Evolutionary conservation across 2,329 filamentous ascomycete species (phyloP).

Genomic region (Apiospora marii): DNA sequence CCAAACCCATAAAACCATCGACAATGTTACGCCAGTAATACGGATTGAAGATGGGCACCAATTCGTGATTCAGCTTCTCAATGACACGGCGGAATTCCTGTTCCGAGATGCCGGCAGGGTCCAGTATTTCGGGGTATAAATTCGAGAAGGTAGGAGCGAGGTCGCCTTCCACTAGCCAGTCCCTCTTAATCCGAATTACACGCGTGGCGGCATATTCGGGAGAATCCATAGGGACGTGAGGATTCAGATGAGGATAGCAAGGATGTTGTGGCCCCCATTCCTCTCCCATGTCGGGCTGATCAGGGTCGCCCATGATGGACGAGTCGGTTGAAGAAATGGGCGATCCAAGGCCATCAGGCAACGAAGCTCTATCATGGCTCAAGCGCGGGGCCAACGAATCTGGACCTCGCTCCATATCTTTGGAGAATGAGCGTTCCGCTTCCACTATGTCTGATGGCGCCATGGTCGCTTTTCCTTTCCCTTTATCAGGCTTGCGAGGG

Average conservation of each 20-base stretch:
- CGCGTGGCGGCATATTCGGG: constrained; percentile 79
- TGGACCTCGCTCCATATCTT: constrained; percentile 63
- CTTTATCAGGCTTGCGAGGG: constrained; percentile 49
- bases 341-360: constrained; percentile 61
- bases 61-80: constrained; percentile 79
- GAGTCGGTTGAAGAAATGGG: constrained; percentile 64
- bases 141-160: constrained; percentile 93
- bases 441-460: constrained; percentile 45
- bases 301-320: constrained; percentile 68
- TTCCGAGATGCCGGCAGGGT: constrained; percentile 82
- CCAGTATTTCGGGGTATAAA: constrained; percentile 93
- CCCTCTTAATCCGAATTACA: constrained; percentile 88
- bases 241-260: constrained; percentile 92
- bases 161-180: constrained; percentile 91
- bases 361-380: constrained; percentile 54
- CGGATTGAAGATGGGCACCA: constrained; percentile 82
- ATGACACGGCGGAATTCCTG: constrained; percentile 86
- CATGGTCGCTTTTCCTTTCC: constrained; percentile 60
- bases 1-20: constrained; percentile 78
- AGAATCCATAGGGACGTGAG: constrained; percentile 83
- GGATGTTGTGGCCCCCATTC: constrained; percentile 95
- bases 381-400: constrained; percentile 52
- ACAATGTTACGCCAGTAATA: constrained; percentile 79
- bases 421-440: constrained; percentile 49
- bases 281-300: constrained; percentile 72